Base-by-base conservation (phyloP, 257 asterid genomes). In the Solanum pimpinellifolium region DNA sequence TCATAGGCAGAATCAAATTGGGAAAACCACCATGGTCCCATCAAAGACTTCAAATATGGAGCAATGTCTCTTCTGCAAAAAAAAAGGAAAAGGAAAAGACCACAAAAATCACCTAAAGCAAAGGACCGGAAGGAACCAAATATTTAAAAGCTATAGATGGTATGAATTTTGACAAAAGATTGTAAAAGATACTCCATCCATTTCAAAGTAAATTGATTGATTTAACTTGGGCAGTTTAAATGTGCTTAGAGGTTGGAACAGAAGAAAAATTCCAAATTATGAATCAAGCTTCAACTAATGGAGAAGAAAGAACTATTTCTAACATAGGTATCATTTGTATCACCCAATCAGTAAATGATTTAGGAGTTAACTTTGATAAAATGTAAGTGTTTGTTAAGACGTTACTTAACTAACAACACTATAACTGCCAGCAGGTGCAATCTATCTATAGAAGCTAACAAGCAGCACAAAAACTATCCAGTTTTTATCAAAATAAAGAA, bases 21-120 rank as follows among this genome's bases (percentile, higher is more conserved):
- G 89, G 99, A 94, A 92, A 94, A 93, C 99, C 99, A 97, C 99
- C 99, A 97, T 11, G 99, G 98, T 90, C 99, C 99, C 91, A 97
- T 94, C 85, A 97, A 90, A 88, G 89, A 92, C 93, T 95, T 97
- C 88, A 97, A 91, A 88, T 96, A 94, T 47, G 97, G 99, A 91
- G 99, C 99, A 93, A 97, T 90, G 66, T 93, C 98, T 92, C 99
- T 94, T 47, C 99, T 97, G 98, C 37, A 89, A 56, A 93, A 62
- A 37, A 33, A 35, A 27, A 59, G 73, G 87, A 86, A 87, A 78
- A 86, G 78, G 69, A 87, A 85, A 88, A 20, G 46, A 87, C 83
- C 65, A 82, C 21, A 70, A 33, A 60, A 35, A 69, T 47, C 73
- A 47, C 35, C 15, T 33, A 41, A 37, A 60, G 68, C 41, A 80